phyloP scores from a whole-genome alignment of 805 yeast species.

The Yarrowia yakushimensis region DNA sequence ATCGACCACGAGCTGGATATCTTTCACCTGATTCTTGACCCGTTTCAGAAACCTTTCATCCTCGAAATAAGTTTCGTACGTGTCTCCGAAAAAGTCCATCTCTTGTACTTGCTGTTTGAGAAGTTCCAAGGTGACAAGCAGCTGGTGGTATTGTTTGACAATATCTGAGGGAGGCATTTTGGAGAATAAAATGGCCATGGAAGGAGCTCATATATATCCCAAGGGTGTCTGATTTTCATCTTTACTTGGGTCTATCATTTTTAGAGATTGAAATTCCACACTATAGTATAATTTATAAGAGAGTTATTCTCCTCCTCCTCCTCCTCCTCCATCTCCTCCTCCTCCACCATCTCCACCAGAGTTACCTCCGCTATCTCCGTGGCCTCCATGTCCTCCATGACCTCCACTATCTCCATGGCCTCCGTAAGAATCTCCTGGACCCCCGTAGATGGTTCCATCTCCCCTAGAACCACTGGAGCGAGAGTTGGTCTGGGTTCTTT shows the following conservation, averaged over 20 bases:
- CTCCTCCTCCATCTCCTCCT: background rate
- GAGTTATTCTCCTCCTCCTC: background rate
- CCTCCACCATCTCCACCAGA: background rate
- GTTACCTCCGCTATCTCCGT: slow-evolving; percentile 1
- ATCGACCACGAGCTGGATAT: background rate
- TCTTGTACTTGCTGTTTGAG: background rate
- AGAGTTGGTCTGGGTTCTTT: background rate
- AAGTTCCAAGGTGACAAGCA: background rate
- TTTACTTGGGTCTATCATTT: too few relatives aligned
- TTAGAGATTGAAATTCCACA: too few relatives aligned
- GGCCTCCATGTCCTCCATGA: background rate
- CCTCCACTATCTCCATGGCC: slow-evolving; percentile 1
- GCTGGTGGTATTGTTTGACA: background rate
- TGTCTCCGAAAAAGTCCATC: background rate
- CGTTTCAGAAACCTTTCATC: background rate
- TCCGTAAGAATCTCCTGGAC: background rate
- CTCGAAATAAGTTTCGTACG: background rate
- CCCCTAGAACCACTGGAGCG: too few relatives aligned
- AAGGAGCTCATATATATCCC: background rate
- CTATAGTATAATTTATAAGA: too few relatives aligned
- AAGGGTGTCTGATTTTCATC: background rate
- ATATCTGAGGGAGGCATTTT: background rate
- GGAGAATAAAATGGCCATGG: too few relatives aligned
- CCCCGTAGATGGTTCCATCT: background rate
- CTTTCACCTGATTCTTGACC: background rate